Conservation (phyloP, 768 basidiomycete species). For the Lepiota subincarnata region DNA sequence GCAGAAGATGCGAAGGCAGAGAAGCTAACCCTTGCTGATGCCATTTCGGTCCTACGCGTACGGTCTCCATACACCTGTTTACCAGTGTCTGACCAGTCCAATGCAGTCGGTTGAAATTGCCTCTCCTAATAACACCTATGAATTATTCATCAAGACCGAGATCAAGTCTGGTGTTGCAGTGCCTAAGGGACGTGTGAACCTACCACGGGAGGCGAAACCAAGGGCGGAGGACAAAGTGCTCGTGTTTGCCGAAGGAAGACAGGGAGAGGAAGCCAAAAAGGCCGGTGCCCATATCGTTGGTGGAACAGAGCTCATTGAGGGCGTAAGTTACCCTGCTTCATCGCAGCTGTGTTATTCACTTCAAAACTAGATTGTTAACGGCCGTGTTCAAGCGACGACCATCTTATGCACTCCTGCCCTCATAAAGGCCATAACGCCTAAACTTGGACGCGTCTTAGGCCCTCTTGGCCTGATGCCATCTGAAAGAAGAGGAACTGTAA, state of each 20-base stretch:
- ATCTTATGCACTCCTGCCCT: slow-evolving; percentile 82
- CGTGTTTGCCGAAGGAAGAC: slow-evolving; percentile 88
- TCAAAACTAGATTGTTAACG: slow-evolving; percentile 57
- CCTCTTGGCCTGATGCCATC: slow-evolving; percentile 96
- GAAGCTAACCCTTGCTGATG: slow-evolving; percentile 62
- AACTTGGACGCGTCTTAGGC: slow-evolving; percentile 73
- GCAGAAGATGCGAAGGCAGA: slow-evolving; percentile 59
- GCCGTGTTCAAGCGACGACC: slow-evolving; percentile 74
- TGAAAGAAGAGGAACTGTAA: slow-evolving; percentile 90
- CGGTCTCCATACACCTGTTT: slow-evolving; percentile 21
- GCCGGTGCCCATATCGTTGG: slow-evolving; percentile 92
- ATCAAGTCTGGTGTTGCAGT: slow-evolving; percentile 76
- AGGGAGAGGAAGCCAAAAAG: slow-evolving; percentile 76
- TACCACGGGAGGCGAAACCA: slow-evolving; percentile 77
- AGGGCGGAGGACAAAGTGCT: slow-evolving; percentile 72
- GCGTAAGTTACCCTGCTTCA: slow-evolving; percentile 44
- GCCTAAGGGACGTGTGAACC: slow-evolving; percentile 83
- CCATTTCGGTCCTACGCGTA: slow-evolving; percentile 69
- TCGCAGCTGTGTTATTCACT: neutral
- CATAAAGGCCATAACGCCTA: slow-evolving; percentile 72
- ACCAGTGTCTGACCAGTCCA: slow-evolving; percentile 1
- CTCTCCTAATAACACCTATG: slow-evolving; percentile 71
- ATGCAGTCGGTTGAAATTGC: slow-evolving; percentile 79
- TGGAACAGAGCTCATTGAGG: slow-evolving; percentile 84
- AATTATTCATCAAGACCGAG: slow-evolving; percentile 76